Percentiles rank a stretch among this genome's conserved stretches.
These are phyloP conservation scores for Rhypophila decipiens DNA, from an alignment of 495 filamentous ascomycete species.

Conservation along the genomic window DNA sequence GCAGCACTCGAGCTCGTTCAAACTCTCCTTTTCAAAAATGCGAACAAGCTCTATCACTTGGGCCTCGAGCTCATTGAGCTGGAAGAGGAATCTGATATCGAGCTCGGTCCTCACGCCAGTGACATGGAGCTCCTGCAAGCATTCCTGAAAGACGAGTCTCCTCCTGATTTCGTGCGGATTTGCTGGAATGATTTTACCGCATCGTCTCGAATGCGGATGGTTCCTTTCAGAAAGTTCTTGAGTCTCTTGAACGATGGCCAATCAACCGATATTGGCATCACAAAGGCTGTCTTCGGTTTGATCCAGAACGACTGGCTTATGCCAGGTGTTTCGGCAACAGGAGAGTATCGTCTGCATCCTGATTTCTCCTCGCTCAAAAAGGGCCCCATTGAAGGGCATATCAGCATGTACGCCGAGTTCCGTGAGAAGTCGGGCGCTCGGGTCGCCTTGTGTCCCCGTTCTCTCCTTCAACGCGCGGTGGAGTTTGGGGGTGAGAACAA, in stretches of 20 bases:
- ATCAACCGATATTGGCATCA: slow-evolving; percentile 45
- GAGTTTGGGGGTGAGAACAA: slow-evolving; percentile 40
- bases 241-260: slow-evolving; percentile 48
- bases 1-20: slow-evolving; percentile 54
- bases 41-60: slow-evolving; percentile 60
- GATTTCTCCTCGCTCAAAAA: slow-evolving; percentile 54
- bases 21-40: slow-evolving; percentile 64
- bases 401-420: slow-evolving; percentile 59
- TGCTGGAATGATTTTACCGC: slow-evolving; percentile 79
- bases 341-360: slow-evolving; percentile 56
- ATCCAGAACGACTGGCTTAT: slow-evolving; percentile 51
- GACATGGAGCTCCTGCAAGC: slow-evolving; percentile 44
- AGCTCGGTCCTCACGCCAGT: slow-evolving; percentile 12
- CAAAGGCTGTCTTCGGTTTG: slow-evolving; percentile 48
- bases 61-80: slow-evolving; percentile 36
- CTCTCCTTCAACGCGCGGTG: slow-evolving; percentile 46
- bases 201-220: slow-evolving; percentile 57
- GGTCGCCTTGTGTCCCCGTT: slow-evolving; percentile 52
- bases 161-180: slow-evolving; percentile 64
- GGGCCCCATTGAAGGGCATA: slow-evolving; percentile 46
- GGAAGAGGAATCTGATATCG: slow-evolving; percentile 11
- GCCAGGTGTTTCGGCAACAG: slow-evolving; percentile 38
- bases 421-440: slow-evolving; percentile 38
- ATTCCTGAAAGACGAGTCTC: slow-evolving; percentile 59
- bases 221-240: slow-evolving; percentile 62